Evolutionary conservation across 1,284 basidiomycete species (phyloP), one percentile per base, ranked within the genome.

Genomic region (Somion occarium): DNA sequence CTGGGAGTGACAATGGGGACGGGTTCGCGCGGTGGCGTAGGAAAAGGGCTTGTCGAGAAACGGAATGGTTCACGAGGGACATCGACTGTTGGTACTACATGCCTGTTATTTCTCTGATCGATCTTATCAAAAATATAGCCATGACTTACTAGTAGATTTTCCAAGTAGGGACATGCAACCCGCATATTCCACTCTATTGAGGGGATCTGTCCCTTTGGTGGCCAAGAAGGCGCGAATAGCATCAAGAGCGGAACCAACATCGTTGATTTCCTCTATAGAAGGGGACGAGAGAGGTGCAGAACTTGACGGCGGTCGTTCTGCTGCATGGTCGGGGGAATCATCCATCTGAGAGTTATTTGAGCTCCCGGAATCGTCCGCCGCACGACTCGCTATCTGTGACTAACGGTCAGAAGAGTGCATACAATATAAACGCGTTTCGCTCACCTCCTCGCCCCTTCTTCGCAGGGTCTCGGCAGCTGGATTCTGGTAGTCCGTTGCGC

Each of bases 1-100:
- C 15, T 34, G 30, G 30, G 15, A 34, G 15, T 34, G 30, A 34
- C 7, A 22, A 63, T 15, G 78, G 76, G 11, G 76, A 74, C 37
- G 65, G 66, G 42, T 66, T 72, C n/a, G 25, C 73, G 76, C 19
- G 66, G 65, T 25, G 78, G 77, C 2, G 72, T 72, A 2, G 71
- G 65, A 1, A 70, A 65, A 44, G 68, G 65, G 30, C 64, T 72
- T 38, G 69, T 72, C 1, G 80, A 78, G 64, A 85, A 85, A 34
- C 80, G 75, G 67, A 85, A 84, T 1, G 79, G 79, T 55, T 79
- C 75, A 2, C 66, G 67, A 43, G 64, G 65, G 50, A 69, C 72
- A 62, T 34, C 30, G 30, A 34, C 7, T 34, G 30, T 34, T 48
- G 26, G 5, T 46, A 37, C 25, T 39, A 26, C 39, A 15, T 7